These are phyloP conservation scores for Nannochloris sp. DNA, from an alignment of 139 green algal genomes.

Conservation along the genomic window DNA sequence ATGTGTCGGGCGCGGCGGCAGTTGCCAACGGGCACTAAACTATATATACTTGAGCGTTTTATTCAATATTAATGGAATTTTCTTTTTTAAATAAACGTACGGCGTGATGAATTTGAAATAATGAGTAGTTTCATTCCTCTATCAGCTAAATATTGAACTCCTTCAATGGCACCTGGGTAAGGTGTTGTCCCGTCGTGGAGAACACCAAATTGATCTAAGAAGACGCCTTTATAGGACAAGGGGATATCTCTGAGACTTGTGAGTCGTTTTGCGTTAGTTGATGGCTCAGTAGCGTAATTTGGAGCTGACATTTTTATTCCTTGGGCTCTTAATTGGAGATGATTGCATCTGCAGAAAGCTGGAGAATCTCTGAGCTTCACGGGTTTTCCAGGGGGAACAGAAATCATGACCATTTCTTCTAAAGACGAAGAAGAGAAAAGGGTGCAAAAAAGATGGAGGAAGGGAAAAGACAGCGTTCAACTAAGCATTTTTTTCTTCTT, in stretches of 20 bases:
- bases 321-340: too few relatives aligned
- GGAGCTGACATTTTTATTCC: too few relatives aligned
- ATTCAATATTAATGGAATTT: neutral
- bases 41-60: too few relatives aligned
- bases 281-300: too few relatives aligned
- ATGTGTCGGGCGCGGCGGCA: too few relatives aligned
- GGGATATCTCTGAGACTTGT: neutral
- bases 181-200: slow-evolving; percentile 76
- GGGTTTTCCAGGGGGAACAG: too few relatives aligned
- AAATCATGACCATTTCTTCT: neutral
- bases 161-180: slow-evolving; percentile 60
- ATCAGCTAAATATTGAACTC: slow-evolving; percentile 37
- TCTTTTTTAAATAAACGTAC: slow-evolving; percentile 11
- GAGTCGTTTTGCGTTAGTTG: neutral
- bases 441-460: neutral
- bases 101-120: slow-evolving; percentile 73
- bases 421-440: neutral
- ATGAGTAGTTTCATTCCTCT: slow-evolving; percentile 54
- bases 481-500: neutral
- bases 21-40: too few relatives aligned
- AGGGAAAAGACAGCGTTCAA: neutral
- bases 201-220: slow-evolving; percentile 89
- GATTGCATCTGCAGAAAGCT: too few relatives aligned
- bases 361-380: too few relatives aligned
- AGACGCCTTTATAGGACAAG: slow-evolving; percentile 6